Evolutionary conservation across 2,329 filamentous ascomycete species (phyloP).

Genomic region (Cercospora sesami): DNA sequence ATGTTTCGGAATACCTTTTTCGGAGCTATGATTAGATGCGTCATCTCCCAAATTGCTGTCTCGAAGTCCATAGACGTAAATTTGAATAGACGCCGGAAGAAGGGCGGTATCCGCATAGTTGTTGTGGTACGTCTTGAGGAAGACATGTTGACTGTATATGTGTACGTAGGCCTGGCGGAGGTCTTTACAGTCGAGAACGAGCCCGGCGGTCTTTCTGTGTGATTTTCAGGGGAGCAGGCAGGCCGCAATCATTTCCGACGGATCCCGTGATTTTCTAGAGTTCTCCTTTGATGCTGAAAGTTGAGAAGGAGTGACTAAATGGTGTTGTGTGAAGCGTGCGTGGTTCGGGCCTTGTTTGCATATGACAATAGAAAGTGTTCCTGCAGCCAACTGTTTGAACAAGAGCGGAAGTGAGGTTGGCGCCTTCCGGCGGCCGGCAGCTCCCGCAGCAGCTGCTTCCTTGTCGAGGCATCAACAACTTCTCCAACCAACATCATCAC

Average conservation of each 20-base stretch:
- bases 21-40: constrained; percentile 64
- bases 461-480: constrained; percentile 2
- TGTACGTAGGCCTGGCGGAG: not conserved
- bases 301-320: not conserved
- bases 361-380: not conserved
- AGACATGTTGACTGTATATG: constrained; percentile 22
- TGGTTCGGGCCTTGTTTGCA: not conserved
- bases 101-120: constrained; percentile 61
- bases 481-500: not conserved
- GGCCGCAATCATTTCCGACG: not conserved
- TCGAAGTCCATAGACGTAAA: constrained; percentile 75
- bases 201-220: not conserved
- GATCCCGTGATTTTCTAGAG: not conserved
- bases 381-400: constrained; percentile 1
- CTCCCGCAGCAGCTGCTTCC: not conserved
- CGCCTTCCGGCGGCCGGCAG: not conserved
- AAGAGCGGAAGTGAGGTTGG: constrained; percentile 9
- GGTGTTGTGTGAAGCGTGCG: not conserved
- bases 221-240: not conserved
- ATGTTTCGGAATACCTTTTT: constrained; percentile 72
- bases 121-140: constrained; percentile 41
- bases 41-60: constrained; percentile 71
- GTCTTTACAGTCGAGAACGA: not conserved
- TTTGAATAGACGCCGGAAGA: constrained; percentile 69
- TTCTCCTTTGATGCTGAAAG: not conserved